Base-by-base conservation (phyloP, 768 basidiomycete genomes). In the Vararia minispora region DNA sequence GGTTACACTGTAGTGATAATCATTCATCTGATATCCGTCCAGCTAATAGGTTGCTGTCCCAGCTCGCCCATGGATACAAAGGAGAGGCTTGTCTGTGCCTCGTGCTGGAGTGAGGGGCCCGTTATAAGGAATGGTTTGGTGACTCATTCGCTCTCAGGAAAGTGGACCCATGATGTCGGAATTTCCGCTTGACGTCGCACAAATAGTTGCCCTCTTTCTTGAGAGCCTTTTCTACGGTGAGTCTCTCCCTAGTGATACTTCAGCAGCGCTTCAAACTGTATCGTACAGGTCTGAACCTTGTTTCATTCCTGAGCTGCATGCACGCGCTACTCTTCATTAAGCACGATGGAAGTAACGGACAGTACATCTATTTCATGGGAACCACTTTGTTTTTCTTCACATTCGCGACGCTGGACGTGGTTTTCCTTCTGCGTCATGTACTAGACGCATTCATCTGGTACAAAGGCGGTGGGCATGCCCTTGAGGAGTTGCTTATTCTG, bases 391-490 rank as follows among this genome's bases (percentile, higher is more conserved):
- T n/a, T n/a, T 63, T 69, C 61, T 62, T 62, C 38, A 47, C 56
- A 1, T 58, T 70, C 39, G 63, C 59, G 9, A 55, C 63, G 7
- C 41, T 66, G 40, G 63, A 68, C 42, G 59, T 35, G 24, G 58
- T 60, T 7, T 63, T 66, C 37, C 58, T 61, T 25, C 51, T 68
- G 6, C 57, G 57, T 13, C 63, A 64, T 41, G 63, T 64, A 39
- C 47, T 71, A 10, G 58, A 64, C 16, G 64, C 62, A 0, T 68
- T 66, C 39, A 51, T 68, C n/a, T 54, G 51, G 21, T 58, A 55
- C 39, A 33, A 48, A 6, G 60, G 48, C 11, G 23, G 39, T 1
- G 45, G 58, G 2, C 52, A 58, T 29, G 53, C 66, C 0, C 22
- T 20, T 3, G 55, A 51, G 6, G 56, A 57, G 28, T 64, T 68